phyloP scores from a whole-genome alignment of 108 stramenopile genomes.

The Craspedostauros australis region DNA sequence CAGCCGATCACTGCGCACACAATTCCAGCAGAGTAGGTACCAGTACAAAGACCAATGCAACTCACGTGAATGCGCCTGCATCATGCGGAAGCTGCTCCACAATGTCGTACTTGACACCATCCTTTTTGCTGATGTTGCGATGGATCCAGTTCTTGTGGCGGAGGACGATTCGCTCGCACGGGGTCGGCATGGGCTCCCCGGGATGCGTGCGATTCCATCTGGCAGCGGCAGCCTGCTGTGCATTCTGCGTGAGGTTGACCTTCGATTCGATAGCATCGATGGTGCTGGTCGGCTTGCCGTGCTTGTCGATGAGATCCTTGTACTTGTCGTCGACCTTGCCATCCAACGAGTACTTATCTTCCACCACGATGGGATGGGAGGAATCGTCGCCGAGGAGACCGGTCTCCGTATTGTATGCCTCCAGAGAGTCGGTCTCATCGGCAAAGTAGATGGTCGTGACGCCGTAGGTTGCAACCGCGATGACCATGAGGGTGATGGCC shows the following conservation, averaged over 20 bases:
- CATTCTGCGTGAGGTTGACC: background rate
- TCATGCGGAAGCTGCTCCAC: constrained; percentile 61
- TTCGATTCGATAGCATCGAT: background rate
- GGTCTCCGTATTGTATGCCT: background rate
- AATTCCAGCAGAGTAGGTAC: background rate
- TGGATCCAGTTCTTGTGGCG: constrained; percentile 12
- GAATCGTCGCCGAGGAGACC: constrained; percentile 40
- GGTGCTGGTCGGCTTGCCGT: background rate
- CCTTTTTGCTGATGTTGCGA: constrained; percentile 16
- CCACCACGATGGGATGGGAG: constrained; percentile 35
- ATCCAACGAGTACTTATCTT: constrained; percentile 12
- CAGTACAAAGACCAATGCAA: constrained; percentile 1
- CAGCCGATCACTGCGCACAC: background rate
- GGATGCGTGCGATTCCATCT: constrained; percentile 8
- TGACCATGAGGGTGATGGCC: constrained; percentile 6
- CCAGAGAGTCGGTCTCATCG: background rate
- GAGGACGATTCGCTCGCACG: background rate
- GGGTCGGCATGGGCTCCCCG: background rate
- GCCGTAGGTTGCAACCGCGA: constrained; percentile 3
- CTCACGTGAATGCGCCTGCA: constrained; percentile 54
- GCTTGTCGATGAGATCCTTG: background rate
- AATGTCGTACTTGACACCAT: constrained; percentile 42
- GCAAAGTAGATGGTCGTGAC: constrained; percentile 28
- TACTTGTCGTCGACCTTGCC: constrained; percentile 11
- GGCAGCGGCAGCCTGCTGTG: background rate